These are phyloP conservation scores for Drosera capensis DNA, from an alignment of 148 eudicot species.

Conservation along the genomic window DNA sequence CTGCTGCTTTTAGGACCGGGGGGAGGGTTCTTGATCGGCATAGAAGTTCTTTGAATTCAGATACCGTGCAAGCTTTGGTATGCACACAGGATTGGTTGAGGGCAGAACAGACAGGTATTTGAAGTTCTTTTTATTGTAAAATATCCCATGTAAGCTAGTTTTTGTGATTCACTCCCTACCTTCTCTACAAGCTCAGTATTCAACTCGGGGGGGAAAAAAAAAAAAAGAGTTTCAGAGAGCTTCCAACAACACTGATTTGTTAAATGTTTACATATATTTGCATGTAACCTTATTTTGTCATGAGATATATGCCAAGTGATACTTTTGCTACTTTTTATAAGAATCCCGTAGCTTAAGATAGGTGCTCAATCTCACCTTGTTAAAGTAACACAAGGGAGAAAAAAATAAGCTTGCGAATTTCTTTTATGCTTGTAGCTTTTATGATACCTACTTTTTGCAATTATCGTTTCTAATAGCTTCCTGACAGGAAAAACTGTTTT, in stretches of 20 bases:
- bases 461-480: neutral
- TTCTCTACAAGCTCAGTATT: too few relatives aligned
- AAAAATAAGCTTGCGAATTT: neutral
- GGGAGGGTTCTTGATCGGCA: slow-evolving; percentile 65
- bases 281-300: too few relatives aligned
- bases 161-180: too few relatives aligned
- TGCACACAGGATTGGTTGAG: slow-evolving; percentile 93
- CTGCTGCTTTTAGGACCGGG: slow-evolving; percentile 49
- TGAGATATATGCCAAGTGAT: too few relatives aligned
- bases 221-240: too few relatives aligned
- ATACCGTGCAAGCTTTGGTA: slow-evolving; percentile 74
- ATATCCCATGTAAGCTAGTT: neutral
- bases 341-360: too few relatives aligned
- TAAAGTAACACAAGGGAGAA: too few relatives aligned
- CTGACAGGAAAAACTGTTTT: neutral
- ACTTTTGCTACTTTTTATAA: too few relatives aligned
- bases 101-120: slow-evolving; percentile 46
- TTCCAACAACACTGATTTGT: too few relatives aligned
- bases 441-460: neutral
- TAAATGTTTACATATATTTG: too few relatives aligned
- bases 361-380: too few relatives aligned
- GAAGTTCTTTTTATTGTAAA: neutral
- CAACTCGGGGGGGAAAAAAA: too few relatives aligned
- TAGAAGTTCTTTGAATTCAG: slow-evolving; percentile 56
- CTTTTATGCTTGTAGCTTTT: neutral